Base-by-base conservation (phyloP, 805 yeast genomes). In the Metschnikowia drakensbergensis region DNA sequence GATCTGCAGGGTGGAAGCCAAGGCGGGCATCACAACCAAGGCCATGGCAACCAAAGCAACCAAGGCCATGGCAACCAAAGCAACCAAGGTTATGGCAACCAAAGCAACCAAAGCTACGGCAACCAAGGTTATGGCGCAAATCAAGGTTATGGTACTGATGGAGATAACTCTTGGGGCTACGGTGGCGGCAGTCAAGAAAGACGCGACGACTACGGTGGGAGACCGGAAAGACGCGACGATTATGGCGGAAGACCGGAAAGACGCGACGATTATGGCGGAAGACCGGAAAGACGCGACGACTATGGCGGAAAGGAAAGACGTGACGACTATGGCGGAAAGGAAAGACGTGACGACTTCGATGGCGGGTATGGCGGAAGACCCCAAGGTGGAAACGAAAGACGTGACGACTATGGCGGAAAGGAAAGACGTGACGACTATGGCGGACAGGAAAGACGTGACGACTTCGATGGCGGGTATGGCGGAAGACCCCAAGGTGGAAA, bases 81-180 rank as follows among this genome's bases (percentile, higher is more conserved):
- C 25, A 30, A 46, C 11, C 13, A 13, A 11, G 28, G 39, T 17
- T 17, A 17, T 23, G 45, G 44, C 11, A 37, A 45, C 46, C 27
- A 42, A n/a, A 46, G 46, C 5, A 7, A 23, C 41, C 30, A 42
- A 7, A 40, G 40, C 11, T 10, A 30, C 7, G 33, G 33, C 1
- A 23, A 25, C 34, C 38, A 28, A 22, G 53, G 45, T 27, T 46
- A n/a, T 6, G 51, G 48, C 6, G 42, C 40, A 2, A 26, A 32
- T 9, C 50, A 31, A 32, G 43, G 33, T 22, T 23, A 45, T 28
- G 50, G 45, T 7, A 41, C 42, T 9, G 25, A 37, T 30, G 47
- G 47, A 3, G 46, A 38, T 30, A 50, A 47, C 34, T 45, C 49
- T 34, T 57, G 50, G 52, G 52, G 50, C 30, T 52, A 25, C 46